Evolutionary conservation across 768 basidiomycete genomes (phyloP).

Genomic region (Kwoniella dendrophila): DNA sequence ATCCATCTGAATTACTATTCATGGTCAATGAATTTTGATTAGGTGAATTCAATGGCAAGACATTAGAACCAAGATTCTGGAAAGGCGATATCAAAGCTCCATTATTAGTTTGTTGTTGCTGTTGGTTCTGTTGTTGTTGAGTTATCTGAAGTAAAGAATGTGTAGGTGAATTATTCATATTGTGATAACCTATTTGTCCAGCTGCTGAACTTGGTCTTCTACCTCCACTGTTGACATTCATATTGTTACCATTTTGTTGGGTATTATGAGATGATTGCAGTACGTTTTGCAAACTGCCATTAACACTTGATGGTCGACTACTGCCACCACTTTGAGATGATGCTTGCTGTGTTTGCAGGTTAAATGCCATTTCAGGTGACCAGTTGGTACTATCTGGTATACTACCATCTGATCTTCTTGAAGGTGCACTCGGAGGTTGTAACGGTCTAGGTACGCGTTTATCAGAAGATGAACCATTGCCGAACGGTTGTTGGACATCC

Average conservation of each 20-base stretch:
- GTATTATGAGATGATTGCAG: too few relatives aligned
- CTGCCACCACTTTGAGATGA: background rate
- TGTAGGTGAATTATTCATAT: constrained; percentile 5
- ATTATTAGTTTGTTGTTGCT: constrained; percentile 5
- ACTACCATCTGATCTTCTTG: constrained; percentile 19
- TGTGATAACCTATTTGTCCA: constrained; percentile 9
- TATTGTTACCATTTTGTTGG: background rate
- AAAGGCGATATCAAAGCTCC: constrained; percentile 12
- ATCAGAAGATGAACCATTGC: constrained; percentile 7
- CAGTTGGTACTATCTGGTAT: constrained; percentile 25
- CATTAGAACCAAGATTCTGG: background rate
- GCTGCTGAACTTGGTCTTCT: constrained; percentile 6
- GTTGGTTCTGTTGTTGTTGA: constrained; percentile 4
- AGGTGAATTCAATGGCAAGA: constrained; percentile 2
- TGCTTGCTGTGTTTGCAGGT: too few relatives aligned
- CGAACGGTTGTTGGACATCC: constrained; percentile 54
- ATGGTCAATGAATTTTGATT: background rate
- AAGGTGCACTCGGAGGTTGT: constrained; percentile 39
- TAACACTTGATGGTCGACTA: too few relatives aligned
- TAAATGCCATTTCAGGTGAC: constrained; percentile 26
- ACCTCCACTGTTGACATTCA: background rate
- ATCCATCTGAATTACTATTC: constrained; percentile 1
- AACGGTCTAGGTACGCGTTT: constrained; percentile 45
- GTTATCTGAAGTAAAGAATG: background rate
- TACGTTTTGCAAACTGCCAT: too few relatives aligned